phyloP scores from a whole-genome alignment of 352 stramenopile genomes.

The Phytophthora brassicae region DNA sequence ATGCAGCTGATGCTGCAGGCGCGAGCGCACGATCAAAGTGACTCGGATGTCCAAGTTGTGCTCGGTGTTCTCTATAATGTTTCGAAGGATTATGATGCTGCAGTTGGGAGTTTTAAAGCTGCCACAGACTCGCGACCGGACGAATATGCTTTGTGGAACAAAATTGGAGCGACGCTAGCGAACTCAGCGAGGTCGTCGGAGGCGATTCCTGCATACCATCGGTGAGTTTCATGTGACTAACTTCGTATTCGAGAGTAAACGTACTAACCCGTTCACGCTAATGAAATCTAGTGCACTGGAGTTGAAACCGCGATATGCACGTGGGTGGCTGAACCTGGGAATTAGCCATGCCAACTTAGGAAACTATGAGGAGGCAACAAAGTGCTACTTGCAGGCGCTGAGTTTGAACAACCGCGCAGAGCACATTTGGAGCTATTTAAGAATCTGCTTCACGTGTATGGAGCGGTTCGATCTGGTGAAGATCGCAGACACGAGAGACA shows the following conservation, averaged over 20 bases:
- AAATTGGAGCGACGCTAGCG: slow-evolving; percentile 96
- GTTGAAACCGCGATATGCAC: slow-evolving; percentile 96
- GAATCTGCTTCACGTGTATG: slow-evolving; percentile 97
- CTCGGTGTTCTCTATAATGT: slow-evolving; percentile 98
- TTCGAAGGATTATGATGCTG: slow-evolving; percentile 94
- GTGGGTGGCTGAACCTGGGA: slow-evolving; percentile 97
- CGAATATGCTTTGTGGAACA: slow-evolving; percentile 98
- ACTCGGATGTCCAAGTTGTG: slow-evolving; percentile 89
- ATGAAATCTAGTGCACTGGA: slow-evolving; percentile 80
- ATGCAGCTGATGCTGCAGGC: slow-evolving; percentile 95
- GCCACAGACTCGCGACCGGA: slow-evolving; percentile 81
- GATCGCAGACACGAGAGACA: slow-evolving; percentile 84
- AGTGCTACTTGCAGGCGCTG: slow-evolving; percentile 97
- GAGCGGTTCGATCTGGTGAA: slow-evolving; percentile 97
- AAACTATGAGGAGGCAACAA: slow-evolving; percentile 94
- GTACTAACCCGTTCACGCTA: slow-evolving; percentile 18
- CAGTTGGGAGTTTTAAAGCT: slow-evolving; percentile 87
- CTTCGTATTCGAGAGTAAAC: neutral
- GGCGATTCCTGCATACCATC: slow-evolving; percentile 92
- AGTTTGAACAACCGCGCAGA: slow-evolving; percentile 94
- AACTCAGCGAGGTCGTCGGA: slow-evolving; percentile 94
- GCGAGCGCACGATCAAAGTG: slow-evolving; percentile 68
- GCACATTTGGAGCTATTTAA: slow-evolving; percentile 99
- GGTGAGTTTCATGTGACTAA: slow-evolving; percentile 33
- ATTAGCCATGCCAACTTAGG: slow-evolving; percentile 97